phyloP scores from a whole-genome alignment of 1,284 basidiomycete genomes.

The Ceratorhiza oryzae-sativae region DNA sequence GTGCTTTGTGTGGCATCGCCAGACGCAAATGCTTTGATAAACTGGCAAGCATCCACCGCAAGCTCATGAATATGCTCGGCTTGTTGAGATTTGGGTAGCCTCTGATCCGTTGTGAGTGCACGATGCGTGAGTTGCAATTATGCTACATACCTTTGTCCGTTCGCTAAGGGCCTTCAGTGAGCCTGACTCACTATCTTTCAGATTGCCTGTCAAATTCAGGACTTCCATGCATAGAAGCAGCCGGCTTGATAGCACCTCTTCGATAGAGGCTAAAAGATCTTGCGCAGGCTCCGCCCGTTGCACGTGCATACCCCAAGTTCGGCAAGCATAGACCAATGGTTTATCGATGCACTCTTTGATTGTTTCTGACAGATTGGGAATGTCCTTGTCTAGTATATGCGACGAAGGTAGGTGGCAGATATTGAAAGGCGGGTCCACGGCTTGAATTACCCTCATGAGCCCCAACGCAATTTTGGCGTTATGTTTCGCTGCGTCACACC shows the following conservation, averaged over 20 bases:
- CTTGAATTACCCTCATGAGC: neutral
- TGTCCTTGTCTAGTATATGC: neutral
- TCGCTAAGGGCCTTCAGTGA: too few species aligned
- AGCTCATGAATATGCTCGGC: neutral
- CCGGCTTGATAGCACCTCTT: neutral
- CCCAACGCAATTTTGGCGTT: neutral
- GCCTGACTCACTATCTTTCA: neutral
- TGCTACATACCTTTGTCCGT: too few species aligned
- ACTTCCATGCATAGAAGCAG: conserved; percentile 10
- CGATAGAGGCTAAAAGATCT: neutral
- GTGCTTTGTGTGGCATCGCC: neutral
- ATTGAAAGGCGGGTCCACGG: neutral
- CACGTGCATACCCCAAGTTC: neutral
- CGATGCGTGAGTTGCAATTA: too few species aligned
- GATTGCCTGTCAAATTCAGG: neutral
- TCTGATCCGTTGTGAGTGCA: neutral
- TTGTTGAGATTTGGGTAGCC: neutral
- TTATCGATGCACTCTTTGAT: neutral
- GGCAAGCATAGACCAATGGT: neutral
- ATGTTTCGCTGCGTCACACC: neutral
- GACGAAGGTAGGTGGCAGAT: neutral
- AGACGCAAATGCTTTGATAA: neutral
- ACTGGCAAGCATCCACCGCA: neutral
- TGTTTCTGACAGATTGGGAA: neutral
- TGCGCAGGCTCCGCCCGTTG: neutral